Base-by-base conservation (phyloP, 441 rosid genomes). In the Melastoma candidum region DNA sequence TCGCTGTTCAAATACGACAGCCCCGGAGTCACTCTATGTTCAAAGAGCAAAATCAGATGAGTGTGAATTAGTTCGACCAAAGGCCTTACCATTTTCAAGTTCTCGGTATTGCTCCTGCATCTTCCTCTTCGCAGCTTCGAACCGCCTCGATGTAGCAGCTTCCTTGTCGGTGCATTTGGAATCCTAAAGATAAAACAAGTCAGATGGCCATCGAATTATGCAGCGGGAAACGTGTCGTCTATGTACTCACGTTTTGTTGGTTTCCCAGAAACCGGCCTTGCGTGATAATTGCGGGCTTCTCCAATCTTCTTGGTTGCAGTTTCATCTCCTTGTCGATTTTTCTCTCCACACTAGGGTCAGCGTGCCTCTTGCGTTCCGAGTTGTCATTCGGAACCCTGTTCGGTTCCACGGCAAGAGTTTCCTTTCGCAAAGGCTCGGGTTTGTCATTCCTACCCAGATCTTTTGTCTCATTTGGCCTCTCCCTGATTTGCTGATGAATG, bases 81-180 rank as follows among this genome's bases (percentile, higher is more conserved):
- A 17, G 22, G 22, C 22, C 71, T 17, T 17, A 17, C 22, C 22
- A 17, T 17, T 17, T 17, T 17, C 22, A 17, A 17, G 22, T 17
- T 17, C 78, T 58, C 78, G 87, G 67, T 85, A 85, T 32, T 80
- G 63, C 64, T 80, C 86, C 53, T 82, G 86, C 47, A 85, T 78
- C 76, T 80, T 82, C 73, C 82, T 75, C 61, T 78, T 82, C 0
- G 94, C 61, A 7, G 65, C 81, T 75, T 85, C 89, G 46, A 85
- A 74, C 67, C 72, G 82, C 51, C 17, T 57, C 54, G 64, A 71
- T 14, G 60, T 68, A 1, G 75, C 68, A 47, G 50, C 71, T 63
- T 74, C 78, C 26, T 17, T 17, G 22, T 75, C 79, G 8, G 70
- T 64, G 62, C 63, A 68, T 74, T 84, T 74, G 48, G 62, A 56